Evolutionary conservation across 1,284 basidiomycete species (phyloP).

Genomic region (Cryptococcus wingfieldii): DNA sequence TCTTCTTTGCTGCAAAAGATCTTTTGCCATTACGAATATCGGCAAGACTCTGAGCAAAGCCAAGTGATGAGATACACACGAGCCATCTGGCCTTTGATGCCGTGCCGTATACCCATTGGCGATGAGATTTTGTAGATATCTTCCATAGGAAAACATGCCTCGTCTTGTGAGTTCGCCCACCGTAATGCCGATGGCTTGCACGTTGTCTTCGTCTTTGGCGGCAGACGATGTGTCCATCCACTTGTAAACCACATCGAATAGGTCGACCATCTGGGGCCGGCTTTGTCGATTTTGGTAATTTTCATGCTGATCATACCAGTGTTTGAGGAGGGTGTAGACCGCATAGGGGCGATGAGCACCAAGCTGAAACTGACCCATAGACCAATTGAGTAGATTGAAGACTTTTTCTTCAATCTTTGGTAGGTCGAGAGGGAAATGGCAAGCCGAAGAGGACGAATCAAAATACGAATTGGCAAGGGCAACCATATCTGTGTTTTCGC

Average conservation of each 20-base stretch:
- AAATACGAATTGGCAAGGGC: conserved; percentile 60
- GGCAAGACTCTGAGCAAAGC: conserved; percentile 39
- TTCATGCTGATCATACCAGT: conserved; percentile 58
- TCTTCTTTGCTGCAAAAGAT: conserved; percentile 37
- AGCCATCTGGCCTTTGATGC: conserved; percentile 2
- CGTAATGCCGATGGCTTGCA: conserved; percentile 63
- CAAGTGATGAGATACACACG: conserved; percentile 32
- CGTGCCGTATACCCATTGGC: conserved; percentile 59
- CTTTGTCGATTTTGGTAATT: conserved; percentile 15
- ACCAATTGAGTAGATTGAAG: conserved; percentile 78
- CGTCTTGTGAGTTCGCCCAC: conserved; percentile 73
- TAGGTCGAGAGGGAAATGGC: conserved; percentile 50
- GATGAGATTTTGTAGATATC: conserved; percentile 77
- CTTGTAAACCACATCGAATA: conserved; percentile 60
- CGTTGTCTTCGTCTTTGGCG: conserved; percentile 59
- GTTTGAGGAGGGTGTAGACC: conserved; percentile 67
- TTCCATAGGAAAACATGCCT: conserved; percentile 75
- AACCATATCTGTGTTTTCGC: conserved; percentile 63
- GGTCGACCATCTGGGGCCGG: conserved; percentile 25
- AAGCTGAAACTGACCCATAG: conserved; percentile 74
- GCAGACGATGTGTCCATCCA: conserved; percentile 73
- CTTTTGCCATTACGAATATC: conserved; percentile 42
- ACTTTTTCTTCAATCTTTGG: conserved; percentile 56
- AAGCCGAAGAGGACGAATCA: conserved; percentile 38
- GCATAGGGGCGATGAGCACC: conserved; percentile 80